A percentile compares a stretch with the other conserved stretches of the same genome.
phyloP scores from a whole-genome alignment of 164 flowering plant genomes.

The Euptelea pleiosperma region DNA sequence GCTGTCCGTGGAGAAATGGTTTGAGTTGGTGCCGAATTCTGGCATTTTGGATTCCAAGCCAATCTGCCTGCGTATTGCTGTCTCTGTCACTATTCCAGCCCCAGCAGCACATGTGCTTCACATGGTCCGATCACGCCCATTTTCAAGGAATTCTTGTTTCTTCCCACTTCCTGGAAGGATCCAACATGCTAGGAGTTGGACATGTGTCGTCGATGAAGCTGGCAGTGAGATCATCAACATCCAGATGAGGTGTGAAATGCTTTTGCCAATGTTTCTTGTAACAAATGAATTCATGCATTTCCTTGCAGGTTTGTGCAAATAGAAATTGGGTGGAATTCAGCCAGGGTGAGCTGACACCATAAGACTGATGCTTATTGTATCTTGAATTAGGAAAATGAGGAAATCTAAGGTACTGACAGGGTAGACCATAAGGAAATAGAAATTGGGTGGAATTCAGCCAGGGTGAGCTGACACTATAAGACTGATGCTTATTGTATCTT shows the following conservation, averaged over 20 bases:
- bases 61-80: slow-evolving; percentile 53
- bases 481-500: no score
- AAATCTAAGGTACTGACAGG: no score
- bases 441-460: not conserved
- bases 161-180: slow-evolving; percentile 42
- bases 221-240: slow-evolving; percentile 60
- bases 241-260: slow-evolving; percentile 67
- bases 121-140: slow-evolving; percentile 46
- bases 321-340: not conserved
- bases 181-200: slow-evolving; percentile 46
- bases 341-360: not conserved
- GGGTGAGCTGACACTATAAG: not conserved
- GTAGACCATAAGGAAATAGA: no score
- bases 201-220: slow-evolving; percentile 47
- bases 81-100: slow-evolving; percentile 64
- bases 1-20: slow-evolving; percentile 69
- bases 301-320: slow-evolving; percentile 3
- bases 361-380: no score
- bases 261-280: not conserved
- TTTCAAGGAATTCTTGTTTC: slow-evolving; percentile 45
- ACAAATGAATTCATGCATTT: not conserved
- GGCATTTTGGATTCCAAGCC: slow-evolving; percentile 39
- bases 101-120: slow-evolving; percentile 44
- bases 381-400: no score
- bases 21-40: slow-evolving; percentile 51